Conservation (phyloP, 2,329 filamentous ascomycete genomes). For the Fusarium buharicum region DNA sequence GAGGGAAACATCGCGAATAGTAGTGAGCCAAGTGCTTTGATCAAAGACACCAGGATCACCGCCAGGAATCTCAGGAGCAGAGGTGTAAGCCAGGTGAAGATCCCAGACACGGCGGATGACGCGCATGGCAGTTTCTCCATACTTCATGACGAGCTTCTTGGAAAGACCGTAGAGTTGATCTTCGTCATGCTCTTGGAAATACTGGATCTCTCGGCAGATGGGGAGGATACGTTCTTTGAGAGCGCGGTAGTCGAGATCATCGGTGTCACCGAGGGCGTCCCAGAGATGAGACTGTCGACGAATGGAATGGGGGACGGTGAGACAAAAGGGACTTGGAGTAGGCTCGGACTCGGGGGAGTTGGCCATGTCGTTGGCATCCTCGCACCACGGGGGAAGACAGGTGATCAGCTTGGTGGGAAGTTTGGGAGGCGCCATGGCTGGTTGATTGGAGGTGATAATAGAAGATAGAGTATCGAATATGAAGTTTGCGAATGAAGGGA, state of each 20-base stretch:
- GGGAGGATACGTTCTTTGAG: slow-evolving; percentile 18
- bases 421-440: slow-evolving; percentile 11
- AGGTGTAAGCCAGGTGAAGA: slow-evolving; percentile 31
- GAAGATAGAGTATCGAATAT: background rate
- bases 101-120: slow-evolving; percentile 37
- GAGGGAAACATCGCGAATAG: slow-evolving; percentile 21
- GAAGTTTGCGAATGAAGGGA: background rate
- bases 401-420: slow-evolving; percentile 32
- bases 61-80: slow-evolving; percentile 23
- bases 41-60: slow-evolving; percentile 10
- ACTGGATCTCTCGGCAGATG: slow-evolving; percentile 28
- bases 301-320: slow-evolving; percentile 22
- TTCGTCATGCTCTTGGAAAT: slow-evolving; percentile 4
- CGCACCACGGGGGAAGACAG: slow-evolving; percentile 24
- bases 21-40: slow-evolving; percentile 17
- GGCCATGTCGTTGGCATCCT: background rate
- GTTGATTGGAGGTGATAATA: background rate
- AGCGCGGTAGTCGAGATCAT: slow-evolving; percentile 11
- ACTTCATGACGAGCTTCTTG: slow-evolving; percentile 30
- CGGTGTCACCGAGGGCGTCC: slow-evolving; percentile 5
- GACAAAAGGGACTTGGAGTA: slow-evolving; percentile 5
- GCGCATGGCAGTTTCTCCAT: slow-evolving; percentile 34
- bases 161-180: slow-evolving; percentile 34
- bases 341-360: background rate
- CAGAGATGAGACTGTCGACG: slow-evolving; percentile 27